Percentiles rank a stretch among this genome's conserved stretches.
phyloP scores from a whole-genome alignment of 164 flowering plant genomes.

The Liriodendron chinense region DNA sequence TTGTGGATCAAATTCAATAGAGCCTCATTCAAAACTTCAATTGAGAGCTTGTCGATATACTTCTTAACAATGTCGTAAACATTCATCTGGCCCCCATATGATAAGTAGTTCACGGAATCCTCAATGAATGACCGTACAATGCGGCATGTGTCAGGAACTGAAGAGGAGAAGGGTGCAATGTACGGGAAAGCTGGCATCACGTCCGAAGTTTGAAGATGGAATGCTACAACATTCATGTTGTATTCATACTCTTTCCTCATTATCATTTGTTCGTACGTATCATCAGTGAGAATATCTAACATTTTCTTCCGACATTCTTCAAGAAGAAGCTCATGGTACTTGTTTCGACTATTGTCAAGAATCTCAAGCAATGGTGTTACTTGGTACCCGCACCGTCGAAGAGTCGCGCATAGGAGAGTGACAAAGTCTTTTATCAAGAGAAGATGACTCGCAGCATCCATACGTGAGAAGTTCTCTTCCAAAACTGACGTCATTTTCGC shows the following conservation, averaged over 20 bases:
- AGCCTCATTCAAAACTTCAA: slow-evolving; percentile 76
- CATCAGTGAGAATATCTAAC: slow-evolving; percentile 47
- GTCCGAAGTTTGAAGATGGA: slow-evolving; percentile 71
- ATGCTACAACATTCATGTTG: slow-evolving; percentile 56
- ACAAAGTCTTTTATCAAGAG: slow-evolving; percentile 84
- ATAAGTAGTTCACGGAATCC: slow-evolving; percentile 77
- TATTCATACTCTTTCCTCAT: slow-evolving; percentile 81
- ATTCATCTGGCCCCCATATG: slow-evolving; percentile 60
- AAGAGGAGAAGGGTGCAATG: slow-evolving; percentile 86
- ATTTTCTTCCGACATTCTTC: slow-evolving; percentile 74
- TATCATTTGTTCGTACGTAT: slow-evolving; percentile 73
- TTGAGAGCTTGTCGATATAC: slow-evolving; percentile 77
- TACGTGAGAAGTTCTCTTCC: slow-evolving; percentile 65
- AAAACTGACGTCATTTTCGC: slow-evolving; percentile 60
- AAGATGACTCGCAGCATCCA: slow-evolving; percentile 78
- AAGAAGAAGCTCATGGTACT: slow-evolving; percentile 82
- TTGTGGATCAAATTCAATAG: slow-evolving; percentile 51
- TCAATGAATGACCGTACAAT: slow-evolving; percentile 75
- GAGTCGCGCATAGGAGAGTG: slow-evolving; percentile 74
- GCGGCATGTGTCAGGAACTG: slow-evolving; percentile 81
- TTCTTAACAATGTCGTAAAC: slow-evolving; percentile 59
- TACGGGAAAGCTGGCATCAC: slow-evolving; percentile 87
- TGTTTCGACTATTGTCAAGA: slow-evolving; percentile 61
- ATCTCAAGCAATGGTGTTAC: slow-evolving; percentile 63
- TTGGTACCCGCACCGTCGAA: slow-evolving; percentile 77